Percentiles rank a stretch among this genome's conserved stretches.
Evolutionary conservation across 164 flowering plant genomes (phyloP).

Genomic region (Tinospora cordifolia): DNA sequence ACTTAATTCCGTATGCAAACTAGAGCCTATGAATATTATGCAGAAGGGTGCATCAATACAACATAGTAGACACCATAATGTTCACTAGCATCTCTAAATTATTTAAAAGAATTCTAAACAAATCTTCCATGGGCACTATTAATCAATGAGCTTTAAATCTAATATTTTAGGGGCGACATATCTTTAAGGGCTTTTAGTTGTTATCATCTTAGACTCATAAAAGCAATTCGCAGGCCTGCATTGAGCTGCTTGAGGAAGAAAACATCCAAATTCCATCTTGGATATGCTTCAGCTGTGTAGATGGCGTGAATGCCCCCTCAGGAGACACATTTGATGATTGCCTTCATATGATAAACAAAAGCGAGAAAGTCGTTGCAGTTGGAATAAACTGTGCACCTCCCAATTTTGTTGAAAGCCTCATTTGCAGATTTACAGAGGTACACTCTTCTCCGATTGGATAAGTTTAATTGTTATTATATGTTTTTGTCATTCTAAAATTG

Average conservation of each 20-base stretch:
- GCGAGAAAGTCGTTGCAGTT: slow-evolving; percentile 47
- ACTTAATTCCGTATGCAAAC: too few relatives aligned
- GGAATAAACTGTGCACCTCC: slow-evolving; percentile 93
- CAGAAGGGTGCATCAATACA: too few relatives aligned
- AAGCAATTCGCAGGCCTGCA: slow-evolving; percentile 47
- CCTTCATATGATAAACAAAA: slow-evolving; percentile 48
- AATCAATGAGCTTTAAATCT: background rate
- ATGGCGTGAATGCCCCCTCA: slow-evolving; percentile 72
- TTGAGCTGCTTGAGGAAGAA: slow-evolving; percentile 78
- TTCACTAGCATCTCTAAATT: too few relatives aligned
- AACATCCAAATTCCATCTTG: slow-evolving; percentile 60
- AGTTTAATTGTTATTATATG: background rate
- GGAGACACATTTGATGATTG: slow-evolving; percentile 76
- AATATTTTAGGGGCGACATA: background rate
- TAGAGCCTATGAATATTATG: too few relatives aligned
- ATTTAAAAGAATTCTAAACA: too few relatives aligned
- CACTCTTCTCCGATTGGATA: background rate
- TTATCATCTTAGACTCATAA: slow-evolving; percentile 4
- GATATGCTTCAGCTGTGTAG: slow-evolving; percentile 82
- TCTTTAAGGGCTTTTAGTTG: background rate
- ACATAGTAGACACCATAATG: too few relatives aligned
- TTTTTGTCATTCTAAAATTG: background rate
- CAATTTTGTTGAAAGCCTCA: slow-evolving; percentile 54
- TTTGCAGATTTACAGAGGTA: slow-evolving; percentile 56
- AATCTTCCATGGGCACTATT: too few relatives aligned